Conservation (phyloP, 768 basidiomycete species). For the Fomitopsis pulvina region DNA sequence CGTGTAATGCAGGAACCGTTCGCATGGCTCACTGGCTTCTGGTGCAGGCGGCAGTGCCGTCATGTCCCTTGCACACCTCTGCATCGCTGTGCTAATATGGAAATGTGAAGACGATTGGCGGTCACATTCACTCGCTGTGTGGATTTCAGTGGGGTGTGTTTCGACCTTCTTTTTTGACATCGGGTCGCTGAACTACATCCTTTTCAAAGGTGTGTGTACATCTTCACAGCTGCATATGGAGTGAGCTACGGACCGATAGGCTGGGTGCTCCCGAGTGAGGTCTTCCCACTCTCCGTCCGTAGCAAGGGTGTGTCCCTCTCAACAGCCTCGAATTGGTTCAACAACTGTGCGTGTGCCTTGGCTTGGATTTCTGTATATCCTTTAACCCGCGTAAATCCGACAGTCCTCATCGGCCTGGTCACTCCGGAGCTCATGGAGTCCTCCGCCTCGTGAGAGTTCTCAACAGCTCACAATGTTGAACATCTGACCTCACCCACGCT, state of each 20-base stretch:
- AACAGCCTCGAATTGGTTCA: conserved; percentile 82
- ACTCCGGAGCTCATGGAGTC: conserved; percentile 60
- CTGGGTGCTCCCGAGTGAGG: conserved; percentile 81
- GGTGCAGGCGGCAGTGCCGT: conserved; percentile 45
- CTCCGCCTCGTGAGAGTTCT: conserved; percentile 47
- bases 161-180: not conserved
- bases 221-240: conserved; percentile 74
- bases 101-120: conserved; percentile 52
- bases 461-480: not conserved
- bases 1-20: not conserved
- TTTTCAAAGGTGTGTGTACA: conserved; percentile 46
- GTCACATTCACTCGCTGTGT: conserved; percentile 50
- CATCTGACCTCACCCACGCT: not conserved
- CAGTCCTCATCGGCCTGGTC: conserved; percentile 70
- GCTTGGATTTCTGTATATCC: not conserved
- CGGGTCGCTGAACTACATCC: too few relatives aligned
- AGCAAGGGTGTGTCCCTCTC: conserved; percentile 79
- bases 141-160: conserved; percentile 61
- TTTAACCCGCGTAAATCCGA: not conserved
- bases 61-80: conserved; percentile 61
- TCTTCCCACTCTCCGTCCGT: conserved; percentile 73
- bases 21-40: not conserved
- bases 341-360: conserved; percentile 49
- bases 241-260: conserved; percentile 73
- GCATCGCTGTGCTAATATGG: conserved; percentile 55